Evolutionary conservation across 2,329 filamentous ascomycete genomes (phyloP).

Genomic region (Periconia digitata): DNA sequence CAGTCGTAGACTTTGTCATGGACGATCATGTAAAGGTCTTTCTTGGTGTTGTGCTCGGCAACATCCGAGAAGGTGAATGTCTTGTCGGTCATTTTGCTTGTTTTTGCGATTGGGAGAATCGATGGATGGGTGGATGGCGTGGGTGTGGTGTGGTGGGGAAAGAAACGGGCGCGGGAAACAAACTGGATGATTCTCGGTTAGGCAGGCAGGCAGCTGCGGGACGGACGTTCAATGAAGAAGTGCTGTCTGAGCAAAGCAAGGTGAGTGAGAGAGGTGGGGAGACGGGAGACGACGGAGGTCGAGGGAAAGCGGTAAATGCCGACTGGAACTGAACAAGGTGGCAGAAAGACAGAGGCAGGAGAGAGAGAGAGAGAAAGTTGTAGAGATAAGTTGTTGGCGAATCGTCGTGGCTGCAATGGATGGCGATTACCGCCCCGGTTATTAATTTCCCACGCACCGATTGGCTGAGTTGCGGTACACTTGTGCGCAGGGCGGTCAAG

Average conservation of each 20-base stretch:
- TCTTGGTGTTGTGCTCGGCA: constrained; percentile 62
- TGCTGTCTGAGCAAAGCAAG: background rate
- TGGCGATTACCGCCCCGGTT: background rate
- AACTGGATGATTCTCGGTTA: too few species aligned
- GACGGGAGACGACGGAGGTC: too few species aligned
- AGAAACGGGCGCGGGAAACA: background rate
- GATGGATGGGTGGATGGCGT: too few species aligned
- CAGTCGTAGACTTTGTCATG: constrained; percentile 96
- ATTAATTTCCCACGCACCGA: background rate
- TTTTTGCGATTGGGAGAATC: background rate
- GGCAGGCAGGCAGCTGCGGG: too few species aligned
- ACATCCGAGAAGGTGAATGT: constrained; percentile 46
- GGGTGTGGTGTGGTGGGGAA: background rate
- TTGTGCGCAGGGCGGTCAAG: too few species aligned
- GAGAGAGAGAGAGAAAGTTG: background rate
- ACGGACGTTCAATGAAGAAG: too few species aligned
- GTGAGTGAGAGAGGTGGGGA: background rate
- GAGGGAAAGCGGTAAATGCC: background rate
- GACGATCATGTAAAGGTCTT: constrained; percentile 87
- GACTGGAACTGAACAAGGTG: background rate
- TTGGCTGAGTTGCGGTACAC: too few species aligned
- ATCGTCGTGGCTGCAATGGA: background rate
- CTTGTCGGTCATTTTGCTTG: constrained; percentile 43
- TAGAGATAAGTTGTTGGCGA: background rate
- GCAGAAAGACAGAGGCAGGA: background rate